Base-by-base conservation (phyloP, 805 yeast species). In the Yamadazyma takamatsuzukensis region DNA sequence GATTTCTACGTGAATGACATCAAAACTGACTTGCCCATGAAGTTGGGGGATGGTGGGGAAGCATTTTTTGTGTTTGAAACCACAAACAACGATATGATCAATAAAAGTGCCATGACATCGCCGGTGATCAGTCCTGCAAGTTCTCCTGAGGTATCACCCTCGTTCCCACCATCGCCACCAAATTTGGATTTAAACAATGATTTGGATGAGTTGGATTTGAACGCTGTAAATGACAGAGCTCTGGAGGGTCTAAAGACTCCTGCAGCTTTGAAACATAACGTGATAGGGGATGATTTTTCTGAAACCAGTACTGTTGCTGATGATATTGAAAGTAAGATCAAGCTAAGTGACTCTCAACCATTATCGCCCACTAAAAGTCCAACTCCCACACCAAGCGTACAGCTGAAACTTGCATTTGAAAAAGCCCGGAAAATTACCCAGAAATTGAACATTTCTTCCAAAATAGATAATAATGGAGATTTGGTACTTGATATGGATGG, bases 41-140 rank as follows among this genome's bases (percentile, higher is more conserved):
- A 93, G 56, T 65, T 93, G 27, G 95, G 96, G 11, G 98, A 93
- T 40, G 96, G 94, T 6, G 98, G 98, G 10, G 98, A 93, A 58
- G 98, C 97, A 0, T 88, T 88, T 54, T 93, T 93, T 53, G 97
- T 93, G 25, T 90, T 93, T 61, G 96, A 88, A 50, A 83, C 96
- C 1, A 72, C 72, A 24, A 74, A 72, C 26, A 71, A 71, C 27
- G 64, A 63, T 22, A 73, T 75, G 38, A 80, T 93, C 15, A 95
- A 96, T 1, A 68, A 71, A 34, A 83, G 83, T 37, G 70, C 87
- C 43, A 75, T 87, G 44, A 85, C 96, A 0, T 85, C 95, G 0
- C 97, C 97, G 0, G 93, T 88, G 18, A 61, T 83, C 19, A 76
- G 83, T 35, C 80, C 85, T 1, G 61, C 69, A 5, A 66, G 68